Conservation (phyloP, 2,329 filamentous ascomycete species). For the Alternaria metachromatica region DNA sequence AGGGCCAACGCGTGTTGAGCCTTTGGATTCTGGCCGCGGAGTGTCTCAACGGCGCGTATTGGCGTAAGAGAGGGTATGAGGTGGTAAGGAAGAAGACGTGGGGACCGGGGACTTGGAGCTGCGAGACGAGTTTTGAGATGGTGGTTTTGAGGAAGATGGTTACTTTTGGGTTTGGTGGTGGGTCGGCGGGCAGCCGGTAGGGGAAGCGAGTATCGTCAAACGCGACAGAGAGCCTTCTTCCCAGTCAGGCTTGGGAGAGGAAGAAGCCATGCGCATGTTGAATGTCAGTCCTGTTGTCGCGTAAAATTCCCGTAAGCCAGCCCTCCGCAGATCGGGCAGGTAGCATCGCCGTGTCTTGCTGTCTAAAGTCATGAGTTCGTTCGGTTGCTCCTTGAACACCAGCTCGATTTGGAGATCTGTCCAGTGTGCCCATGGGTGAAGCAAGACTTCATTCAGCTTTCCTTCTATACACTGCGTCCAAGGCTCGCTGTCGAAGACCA, state of each 20-base stretch:
- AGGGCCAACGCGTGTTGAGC: background rate
- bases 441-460: background rate
- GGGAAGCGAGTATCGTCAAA: too few relatives aligned
- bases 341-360: background rate
- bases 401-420: background rate
- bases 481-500: background rate
- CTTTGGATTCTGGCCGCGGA: slow-evolving; percentile 36
- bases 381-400: background rate
- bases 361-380: background rate
- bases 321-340: accelerated
- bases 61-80: slow-evolving; percentile 32
- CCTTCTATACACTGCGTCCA: background rate
- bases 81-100: slow-evolving; percentile 19
- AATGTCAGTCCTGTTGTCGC: background rate
- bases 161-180: slow-evolving; percentile 3
- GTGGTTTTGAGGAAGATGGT: slow-evolving; percentile 28
- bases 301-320: background rate
- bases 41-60: slow-evolving; percentile 34
- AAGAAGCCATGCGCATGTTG: background rate
- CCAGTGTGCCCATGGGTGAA: background rate
- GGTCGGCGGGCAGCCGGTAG: too few relatives aligned
- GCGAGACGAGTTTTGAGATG: slow-evolving; percentile 31
- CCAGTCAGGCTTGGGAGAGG: accelerated
- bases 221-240: too few relatives aligned
- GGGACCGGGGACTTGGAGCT: slow-evolving; percentile 26